phyloP scores from a whole-genome alignment of 179 eudicot species.

The Beta macrorhiza region DNA sequence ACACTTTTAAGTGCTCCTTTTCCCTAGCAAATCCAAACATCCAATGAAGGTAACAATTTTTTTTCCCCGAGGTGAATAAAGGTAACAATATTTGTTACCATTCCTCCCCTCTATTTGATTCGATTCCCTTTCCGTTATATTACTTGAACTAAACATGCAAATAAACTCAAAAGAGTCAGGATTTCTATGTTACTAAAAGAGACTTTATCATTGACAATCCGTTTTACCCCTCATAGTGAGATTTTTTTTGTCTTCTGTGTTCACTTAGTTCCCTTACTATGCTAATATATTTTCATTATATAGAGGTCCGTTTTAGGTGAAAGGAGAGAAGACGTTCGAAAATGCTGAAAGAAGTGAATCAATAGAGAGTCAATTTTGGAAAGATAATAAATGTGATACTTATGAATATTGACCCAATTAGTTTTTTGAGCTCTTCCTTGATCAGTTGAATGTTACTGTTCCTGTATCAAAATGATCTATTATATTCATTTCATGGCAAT shows the following conservation, averaged over 20 bases:
- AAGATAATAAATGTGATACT: neutral
- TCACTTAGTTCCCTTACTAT: neutral
- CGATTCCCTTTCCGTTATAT: too few species aligned
- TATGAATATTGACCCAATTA: neutral
- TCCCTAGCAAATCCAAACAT: too few species aligned
- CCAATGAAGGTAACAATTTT: too few species aligned
- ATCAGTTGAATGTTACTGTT: neutral
- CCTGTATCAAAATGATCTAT: neutral
- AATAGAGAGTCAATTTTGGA: neutral
- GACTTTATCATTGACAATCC: neutral
- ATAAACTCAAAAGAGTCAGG: neutral
- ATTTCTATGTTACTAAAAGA: neutral
- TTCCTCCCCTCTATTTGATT: too few species aligned
- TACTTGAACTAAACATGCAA: neutral
- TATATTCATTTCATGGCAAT: neutral
- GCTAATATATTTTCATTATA: neutral
- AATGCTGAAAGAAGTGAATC: neutral
- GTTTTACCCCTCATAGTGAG: neutral
- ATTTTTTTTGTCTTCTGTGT: neutral
- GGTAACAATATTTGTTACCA: too few species aligned
- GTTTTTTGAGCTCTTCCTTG: neutral
- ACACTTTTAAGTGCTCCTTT: too few species aligned
- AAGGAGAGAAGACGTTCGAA: neutral
- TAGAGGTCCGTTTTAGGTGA: neutral
- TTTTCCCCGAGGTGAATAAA: too few species aligned